Evolutionary conservation across 352 stramenopile genomes (phyloP).

Genomic region (Phytophthora citrophthora): DNA sequence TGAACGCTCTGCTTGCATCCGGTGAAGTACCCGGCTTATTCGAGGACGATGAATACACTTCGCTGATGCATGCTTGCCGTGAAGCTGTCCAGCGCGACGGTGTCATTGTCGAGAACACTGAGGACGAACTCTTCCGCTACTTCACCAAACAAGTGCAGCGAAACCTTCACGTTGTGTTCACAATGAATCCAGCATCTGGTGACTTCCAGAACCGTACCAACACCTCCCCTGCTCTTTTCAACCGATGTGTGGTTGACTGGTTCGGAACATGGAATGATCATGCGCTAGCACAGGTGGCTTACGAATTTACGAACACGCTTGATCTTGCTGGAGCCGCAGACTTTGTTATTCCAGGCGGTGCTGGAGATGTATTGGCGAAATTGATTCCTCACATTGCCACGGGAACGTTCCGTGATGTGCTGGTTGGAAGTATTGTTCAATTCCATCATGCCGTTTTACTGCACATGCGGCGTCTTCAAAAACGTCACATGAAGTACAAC

Average conservation of each 20-base stretch:
- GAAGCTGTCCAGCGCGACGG: conserved; percentile 94
- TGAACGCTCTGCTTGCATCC: conserved; percentile 99
- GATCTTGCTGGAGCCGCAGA: conserved; percentile 93
- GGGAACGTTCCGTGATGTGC: conserved; percentile 74
- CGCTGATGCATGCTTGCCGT: conserved; percentile 95
- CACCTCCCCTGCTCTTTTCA: conserved; percentile 99
- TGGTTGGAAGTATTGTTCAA: conserved; percentile 87
- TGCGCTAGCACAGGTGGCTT: conserved; percentile 98
- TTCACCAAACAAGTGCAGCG: conserved; percentile 99
- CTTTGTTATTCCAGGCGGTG: conserved; percentile 59
- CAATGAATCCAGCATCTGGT: conserved; percentile 99
- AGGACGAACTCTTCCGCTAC: conserved; percentile 95
- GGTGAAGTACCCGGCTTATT: conserved; percentile 99
- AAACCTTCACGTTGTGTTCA: conserved; percentile 99
- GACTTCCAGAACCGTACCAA: conserved; percentile 98
- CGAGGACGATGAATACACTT: conserved; percentile 98
- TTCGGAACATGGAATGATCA: conserved; percentile 99
- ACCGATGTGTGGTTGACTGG: conserved; percentile 99
- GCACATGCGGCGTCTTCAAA: conserved; percentile 87
- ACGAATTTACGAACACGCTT: conserved; percentile 96
- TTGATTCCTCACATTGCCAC: conserved; percentile 78
- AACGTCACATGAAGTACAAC: conserved; percentile 89
- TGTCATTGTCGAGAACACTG: conserved; percentile 92
- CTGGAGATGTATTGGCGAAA: conserved; percentile 53
- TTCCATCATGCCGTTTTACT: conserved; percentile 88